A percentile compares a stretch with the other conserved stretches of the same genome.
Conservation (phyloP, 306 rosid genomes). For the Begonia fuchsioides region DNA sequence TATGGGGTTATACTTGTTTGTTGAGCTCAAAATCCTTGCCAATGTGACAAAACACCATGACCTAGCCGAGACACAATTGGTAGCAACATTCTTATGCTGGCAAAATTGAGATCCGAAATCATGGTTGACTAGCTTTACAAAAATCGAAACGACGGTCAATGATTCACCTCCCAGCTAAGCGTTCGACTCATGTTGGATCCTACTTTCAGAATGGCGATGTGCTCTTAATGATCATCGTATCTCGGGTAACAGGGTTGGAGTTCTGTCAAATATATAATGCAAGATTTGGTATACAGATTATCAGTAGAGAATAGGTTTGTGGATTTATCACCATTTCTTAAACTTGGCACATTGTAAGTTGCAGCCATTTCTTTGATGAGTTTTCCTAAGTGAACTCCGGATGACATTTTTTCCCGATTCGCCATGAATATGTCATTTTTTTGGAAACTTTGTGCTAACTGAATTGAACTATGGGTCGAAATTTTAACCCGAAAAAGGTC, state of each 20-base stretch:
- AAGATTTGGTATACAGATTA: not conserved
- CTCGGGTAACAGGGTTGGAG: slow-evolving; percentile 24
- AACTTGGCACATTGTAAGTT: slow-evolving; percentile 13
- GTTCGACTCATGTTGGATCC: slow-evolving; percentile 10
- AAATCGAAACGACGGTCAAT: slow-evolving; percentile 31
- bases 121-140: slow-evolving; percentile 25
- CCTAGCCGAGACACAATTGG: too few species aligned
- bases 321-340: slow-evolving; percentile 14
- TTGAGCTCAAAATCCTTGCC: too few species aligned
- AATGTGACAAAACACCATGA: too few species aligned
- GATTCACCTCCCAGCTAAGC: slow-evolving; percentile 9
- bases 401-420: too few species aligned
- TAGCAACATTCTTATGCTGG: too few species aligned
- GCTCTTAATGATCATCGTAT: too few species aligned
- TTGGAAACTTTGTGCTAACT: too few species aligned
- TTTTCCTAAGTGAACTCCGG: slow-evolving; percentile 13
- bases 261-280: slow-evolving; percentile 5
- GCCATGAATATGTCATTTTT: too few species aligned
- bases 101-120: slow-evolving; percentile 16
- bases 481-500: too few species aligned
- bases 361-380: slow-evolving; percentile 7
- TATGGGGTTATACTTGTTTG: too few species aligned
- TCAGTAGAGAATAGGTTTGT: not conserved
- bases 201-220: slow-evolving; percentile 27
- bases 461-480: too few species aligned